Evolutionary conservation across 306 rosid species (phyloP).

Genomic region (Prunus mume): DNA sequence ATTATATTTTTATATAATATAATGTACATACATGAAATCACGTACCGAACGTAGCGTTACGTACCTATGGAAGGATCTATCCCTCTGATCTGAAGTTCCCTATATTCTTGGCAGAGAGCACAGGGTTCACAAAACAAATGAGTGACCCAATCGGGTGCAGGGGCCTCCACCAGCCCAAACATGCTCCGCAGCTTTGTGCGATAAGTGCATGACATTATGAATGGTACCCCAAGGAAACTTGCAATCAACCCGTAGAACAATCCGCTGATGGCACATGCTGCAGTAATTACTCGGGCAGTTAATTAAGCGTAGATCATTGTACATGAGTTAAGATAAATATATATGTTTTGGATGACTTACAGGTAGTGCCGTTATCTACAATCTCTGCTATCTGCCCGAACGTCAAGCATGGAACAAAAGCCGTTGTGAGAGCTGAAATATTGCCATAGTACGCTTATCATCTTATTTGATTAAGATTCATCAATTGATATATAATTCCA

Average conservation of each 20-base stretch:
- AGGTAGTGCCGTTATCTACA: conserved; percentile 22
- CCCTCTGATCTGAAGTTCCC: conserved; percentile 19
- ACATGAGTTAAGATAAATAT: neutral
- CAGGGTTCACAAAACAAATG: conserved; percentile 8
- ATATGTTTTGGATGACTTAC: conserved; percentile 19
- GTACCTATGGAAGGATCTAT: conserved; percentile 20
- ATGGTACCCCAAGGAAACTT: conserved; percentile 2
- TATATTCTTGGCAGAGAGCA: conserved; percentile 23
- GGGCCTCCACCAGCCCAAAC: conserved; percentile 15
- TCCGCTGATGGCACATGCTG: conserved; percentile 22
- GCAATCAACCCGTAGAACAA: conserved; percentile 14
- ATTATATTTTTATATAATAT: too few species aligned
- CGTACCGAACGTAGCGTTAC: too few species aligned
- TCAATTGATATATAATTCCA: too few species aligned
- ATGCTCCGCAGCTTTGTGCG: conserved; percentile 21
- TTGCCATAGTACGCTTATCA: neutral
- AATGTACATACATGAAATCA: too few species aligned
- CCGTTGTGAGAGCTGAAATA: conserved; percentile 22
- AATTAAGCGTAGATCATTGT: too few species aligned
- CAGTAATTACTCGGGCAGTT: neutral
- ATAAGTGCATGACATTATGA: conserved; percentile 27
- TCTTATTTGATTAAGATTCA: neutral
- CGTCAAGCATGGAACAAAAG: conserved; percentile 23
- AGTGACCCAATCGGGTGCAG: conserved; percentile 19
- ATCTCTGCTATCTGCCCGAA: conserved; percentile 35